Evolutionary conservation across 306 rosid species (phyloP), one percentile per base, ranked within the genome.

Genomic region (Dryas drummondii): DNA sequence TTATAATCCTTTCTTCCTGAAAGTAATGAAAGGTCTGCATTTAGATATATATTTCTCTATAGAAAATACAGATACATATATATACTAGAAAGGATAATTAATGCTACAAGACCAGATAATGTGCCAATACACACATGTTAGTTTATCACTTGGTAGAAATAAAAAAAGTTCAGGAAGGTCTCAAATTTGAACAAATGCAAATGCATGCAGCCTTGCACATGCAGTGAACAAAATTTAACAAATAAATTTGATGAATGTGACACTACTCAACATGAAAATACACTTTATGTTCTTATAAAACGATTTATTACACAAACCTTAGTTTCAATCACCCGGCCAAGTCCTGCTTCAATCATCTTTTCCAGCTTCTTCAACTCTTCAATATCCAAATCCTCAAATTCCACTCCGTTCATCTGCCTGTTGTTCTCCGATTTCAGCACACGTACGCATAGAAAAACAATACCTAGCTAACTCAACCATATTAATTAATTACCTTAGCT

Each of bases 351-450:
- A 65, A 85, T 72, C 58, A 60, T 2, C 48, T 55, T 63, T 61
- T 81, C 88, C 59, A 85, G 68, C 5, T 76, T 68, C 64, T 47
- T 57, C 58, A 85, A 37, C 15, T 85, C 81, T 7, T 78, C 79
- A 1, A 85, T 2, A 37, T 57, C 73, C 69, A 84, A 7, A 55
- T 76, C 82, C 55, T 78, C 19, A 27, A 85, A 81, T 44, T 81
- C 88, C 62, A 1, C 37, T 32, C 37, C 37, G 2, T 32, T 1
- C 37, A 32, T 32, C 37, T 32, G 37, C 37, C 37, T 32, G 37
- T 32, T 32, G 37, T 2, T 32, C 37, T 32, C 37, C 37, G 3
- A 32, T 32, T 32, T 32, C 37, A 32, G 37, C 37, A 32, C 37
- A 32, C 37, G n/a, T n/a, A n/a, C n/a, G 2, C 2, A 32, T 32